Evolutionary conservation across 768 basidiomycete species (phyloP).

Genomic region (Tricholoma furcatifolium): DNA sequence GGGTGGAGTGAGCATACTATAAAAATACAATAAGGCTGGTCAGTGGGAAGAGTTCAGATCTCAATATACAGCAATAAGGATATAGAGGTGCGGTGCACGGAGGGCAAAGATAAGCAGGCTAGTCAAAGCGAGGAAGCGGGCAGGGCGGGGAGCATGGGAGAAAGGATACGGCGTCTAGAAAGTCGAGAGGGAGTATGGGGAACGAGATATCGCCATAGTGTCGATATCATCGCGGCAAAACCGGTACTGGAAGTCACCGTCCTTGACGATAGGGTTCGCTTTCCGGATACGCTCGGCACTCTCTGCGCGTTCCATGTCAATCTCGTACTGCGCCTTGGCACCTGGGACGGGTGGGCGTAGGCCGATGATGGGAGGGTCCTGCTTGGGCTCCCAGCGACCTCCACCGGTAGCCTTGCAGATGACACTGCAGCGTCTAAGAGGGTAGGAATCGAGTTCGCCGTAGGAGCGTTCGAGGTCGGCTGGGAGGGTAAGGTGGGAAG

Average conservation of each 20-base stretch:
- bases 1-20: background rate
- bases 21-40: conserved; percentile 19
- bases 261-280: conserved; percentile 63
- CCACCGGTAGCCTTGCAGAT: conserved; percentile 80
- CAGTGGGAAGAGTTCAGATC: conserved; percentile 11
- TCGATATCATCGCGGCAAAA: conserved; percentile 47
- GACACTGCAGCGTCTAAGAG: conserved; percentile 60
- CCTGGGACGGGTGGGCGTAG: conserved; percentile 63
- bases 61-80: conserved; percentile 51
- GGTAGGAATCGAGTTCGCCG: conserved; percentile 75
- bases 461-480: conserved; percentile 48
- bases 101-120: conserved; percentile 13
- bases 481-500: conserved; percentile 37
- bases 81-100: conserved; percentile 26
- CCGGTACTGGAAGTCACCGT: conserved; percentile 70
- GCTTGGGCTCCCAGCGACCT: conserved; percentile 78
- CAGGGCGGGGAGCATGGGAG: background rate
- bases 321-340: conserved; percentile 63
- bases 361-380: conserved; percentile 40
- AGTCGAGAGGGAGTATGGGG: conserved; percentile 56
- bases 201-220: conserved; percentile 40
- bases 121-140: conserved; percentile 10
- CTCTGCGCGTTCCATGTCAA: conserved; percentile 70
- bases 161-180: conserved; percentile 41
- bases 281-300: conserved; percentile 45